Evolutionary conservation across 1,284 basidiomycete genomes (phyloP), one percentile per base, ranked within the genome.

Genomic region (Malassezia obtusa): DNA sequence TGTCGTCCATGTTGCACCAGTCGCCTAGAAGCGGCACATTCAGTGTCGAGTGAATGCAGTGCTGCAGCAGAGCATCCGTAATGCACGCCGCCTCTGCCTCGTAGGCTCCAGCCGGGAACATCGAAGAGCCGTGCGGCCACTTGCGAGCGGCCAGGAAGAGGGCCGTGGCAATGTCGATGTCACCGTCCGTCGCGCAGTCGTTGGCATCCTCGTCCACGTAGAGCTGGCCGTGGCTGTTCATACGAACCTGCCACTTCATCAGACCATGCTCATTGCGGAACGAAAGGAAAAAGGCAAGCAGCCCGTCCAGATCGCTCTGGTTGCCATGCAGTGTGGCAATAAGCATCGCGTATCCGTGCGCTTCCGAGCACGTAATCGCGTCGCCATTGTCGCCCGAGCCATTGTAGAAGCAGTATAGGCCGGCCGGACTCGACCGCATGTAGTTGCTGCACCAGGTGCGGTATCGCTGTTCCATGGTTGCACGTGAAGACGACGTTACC

Each of bases 211-310:
- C 59, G 10, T 57, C 62, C 12, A 63, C 61, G 43, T 60, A 69
- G 39, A 63, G 37, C 37, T 31, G 28, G 38, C 60, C 36, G 10
- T 14, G 12, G 35, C 49, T 5, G 40, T 26, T 19, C 50, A 38
- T 57, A 35, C 64, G 64, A 3, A 68, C 49, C 44, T 69, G 67
- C 67, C 67, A 69, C 47, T 61, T 63, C 67, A 69, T 69, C 24
- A 69, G 50, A 1, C 67, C 65, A 22, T 60, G 50, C 0, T 52
- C 32, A 44, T 68, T 69, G 10, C 58, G 51, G 35, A 63, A 68
- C 14, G 48, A 17, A 4, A 62, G 60, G 38, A 66, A 68, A 44
- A 68, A 69, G 1, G 36, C 10, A 7, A 69, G 44, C 2, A 69
- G 59, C 3, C 63, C 59, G 32, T 69, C 67, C 17, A 69, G 63